A percentile compares a stretch with the other conserved stretches of the same genome.
phyloP scores from a whole-genome alignment of 495 filamentous ascomycete species.

The Astrothelium subdiscretum region DNA sequence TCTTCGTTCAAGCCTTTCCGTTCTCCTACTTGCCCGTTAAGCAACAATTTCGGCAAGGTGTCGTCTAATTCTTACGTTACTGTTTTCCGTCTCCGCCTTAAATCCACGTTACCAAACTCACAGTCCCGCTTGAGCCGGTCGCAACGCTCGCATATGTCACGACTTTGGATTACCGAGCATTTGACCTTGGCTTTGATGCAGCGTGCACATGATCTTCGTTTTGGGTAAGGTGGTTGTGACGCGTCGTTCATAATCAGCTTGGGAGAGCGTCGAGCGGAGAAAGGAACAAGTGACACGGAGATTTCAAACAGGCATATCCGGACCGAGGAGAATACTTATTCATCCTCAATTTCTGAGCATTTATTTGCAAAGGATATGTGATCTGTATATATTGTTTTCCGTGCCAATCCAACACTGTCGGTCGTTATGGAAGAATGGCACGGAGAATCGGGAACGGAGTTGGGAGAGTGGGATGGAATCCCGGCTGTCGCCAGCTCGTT shows the following conservation, averaged over 20 bases:
- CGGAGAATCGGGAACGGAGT: conserved; percentile 1
- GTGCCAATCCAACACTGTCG: not conserved
- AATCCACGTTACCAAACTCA: not conserved
- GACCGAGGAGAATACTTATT: not conserved
- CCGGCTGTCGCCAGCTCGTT: too few species aligned
- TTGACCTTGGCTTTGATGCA: conserved; percentile 1
- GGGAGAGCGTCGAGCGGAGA: not conserved
- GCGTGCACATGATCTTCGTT: not conserved
- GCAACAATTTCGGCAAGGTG: not conserved
- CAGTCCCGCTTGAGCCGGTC: not conserved
- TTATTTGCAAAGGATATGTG: not conserved
- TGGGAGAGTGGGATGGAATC: not conserved
- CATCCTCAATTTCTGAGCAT: not conserved
- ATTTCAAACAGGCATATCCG: not conserved
- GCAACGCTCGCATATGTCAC: not conserved
- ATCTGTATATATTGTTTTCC: not conserved
- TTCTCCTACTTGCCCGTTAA: not conserved
- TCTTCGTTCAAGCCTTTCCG: not conserved
- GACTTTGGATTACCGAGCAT: not conserved
- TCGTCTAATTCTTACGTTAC: not conserved
- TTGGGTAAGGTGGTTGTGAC: not conserved
- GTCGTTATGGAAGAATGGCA: not conserved
- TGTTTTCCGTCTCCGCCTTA: conserved; percentile 1
- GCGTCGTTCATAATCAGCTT: not conserved
- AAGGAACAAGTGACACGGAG: not conserved